phyloP scores from a whole-genome alignment of 495 filamentous ascomycete species.

The Neurospora africana region DNA sequence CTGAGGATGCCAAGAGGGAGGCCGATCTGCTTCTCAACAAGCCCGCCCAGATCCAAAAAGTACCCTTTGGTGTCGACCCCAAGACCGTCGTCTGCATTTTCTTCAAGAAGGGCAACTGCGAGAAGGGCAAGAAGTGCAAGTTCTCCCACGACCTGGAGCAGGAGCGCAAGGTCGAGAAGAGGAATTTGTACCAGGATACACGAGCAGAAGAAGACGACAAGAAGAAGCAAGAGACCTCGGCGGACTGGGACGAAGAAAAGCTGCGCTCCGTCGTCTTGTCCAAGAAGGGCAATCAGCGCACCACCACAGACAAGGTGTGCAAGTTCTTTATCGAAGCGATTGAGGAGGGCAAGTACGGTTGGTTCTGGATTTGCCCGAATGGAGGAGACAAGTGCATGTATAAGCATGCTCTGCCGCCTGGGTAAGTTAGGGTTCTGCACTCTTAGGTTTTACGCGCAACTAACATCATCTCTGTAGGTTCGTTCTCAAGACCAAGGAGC shows the following conservation, averaged over 20 bases:
- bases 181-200: slow-evolving; percentile 80
- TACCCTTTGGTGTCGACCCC: slow-evolving; percentile 93
- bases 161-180: slow-evolving; percentile 87
- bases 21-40: slow-evolving; percentile 81
- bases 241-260: slow-evolving; percentile 96
- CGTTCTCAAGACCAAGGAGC: slow-evolving; percentile 94
- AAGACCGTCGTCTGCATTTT: slow-evolving; percentile 97
- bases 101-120: slow-evolving; percentile 92
- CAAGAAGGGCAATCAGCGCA: slow-evolving; percentile 95
- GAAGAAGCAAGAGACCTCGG: slow-evolving; percentile 88
- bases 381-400: slow-evolving; percentile 98
- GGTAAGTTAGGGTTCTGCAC: slow-evolving; percentile 42
- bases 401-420: slow-evolving; percentile 85
- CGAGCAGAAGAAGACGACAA: slow-evolving; percentile 63
- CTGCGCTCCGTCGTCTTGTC: slow-evolving; percentile 78
- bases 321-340: slow-evolving; percentile 98
- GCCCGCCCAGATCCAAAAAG: slow-evolving; percentile 89
- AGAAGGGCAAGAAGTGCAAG: slow-evolving; percentile 97
- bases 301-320: slow-evolving; percentile 97
- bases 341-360: slow-evolving; percentile 96
- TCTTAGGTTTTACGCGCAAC: slow-evolving; percentile 7
- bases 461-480: slow-evolving; percentile 47
- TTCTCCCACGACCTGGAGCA: slow-evolving; percentile 86
- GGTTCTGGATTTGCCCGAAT: slow-evolving; percentile 98
- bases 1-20: slow-evolving; percentile 68